Base-by-base conservation (phyloP, 1,284 basidiomycete genomes). In the Cerioporus squamosus region DNA sequence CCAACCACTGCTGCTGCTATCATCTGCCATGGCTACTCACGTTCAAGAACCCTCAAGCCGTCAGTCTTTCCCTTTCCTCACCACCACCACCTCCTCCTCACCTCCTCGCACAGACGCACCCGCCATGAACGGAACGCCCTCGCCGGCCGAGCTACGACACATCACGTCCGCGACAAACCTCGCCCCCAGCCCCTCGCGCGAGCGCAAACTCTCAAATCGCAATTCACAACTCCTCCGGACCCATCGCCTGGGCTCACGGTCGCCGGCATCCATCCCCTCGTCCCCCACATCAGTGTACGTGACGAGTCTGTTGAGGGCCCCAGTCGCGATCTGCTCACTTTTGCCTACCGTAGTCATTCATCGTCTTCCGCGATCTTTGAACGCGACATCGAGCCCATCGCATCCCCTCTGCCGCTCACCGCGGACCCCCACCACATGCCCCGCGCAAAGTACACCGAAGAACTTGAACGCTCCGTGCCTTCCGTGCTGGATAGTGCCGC, bases 331-430 rank as follows among this genome's bases (percentile, higher is more conserved):
- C 17, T 45, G 36, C 10, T 38, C 47, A 38, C 47, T 23, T 29
- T 22, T 36, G 15, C 4, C 18, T 31, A 15, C 22, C 47, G 44
- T 70, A 90, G 88, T 8, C 88, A 88, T 66, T 90, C 88, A 0
- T 89, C 87, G 0, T 90, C 88, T 0, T 90, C 88, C 1, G 90
- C 90, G 47, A 93, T 92, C 55, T 93, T 93, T 58, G 90, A 92
- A 72, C 85, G 90, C 44, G 90, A 93, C 69, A 91, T 93, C 62
- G 90, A 92, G 65, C 84, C 87, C 22, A 73, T 89, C 50, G 78
- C 84, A 0, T 73, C 80, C 53, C 68, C 68, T 42, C 66, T 69
- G 39, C 74, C 77, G 60, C 81, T 80, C 68, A 74, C 73, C 8
- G 68, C 69, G 10, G 85, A 89, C 69, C 87, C 90, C 0, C 90